These are phyloP conservation scores for Suillus bovinus DNA, from an alignment of 768 basidiomycete species.

Conservation along the genomic window DNA sequence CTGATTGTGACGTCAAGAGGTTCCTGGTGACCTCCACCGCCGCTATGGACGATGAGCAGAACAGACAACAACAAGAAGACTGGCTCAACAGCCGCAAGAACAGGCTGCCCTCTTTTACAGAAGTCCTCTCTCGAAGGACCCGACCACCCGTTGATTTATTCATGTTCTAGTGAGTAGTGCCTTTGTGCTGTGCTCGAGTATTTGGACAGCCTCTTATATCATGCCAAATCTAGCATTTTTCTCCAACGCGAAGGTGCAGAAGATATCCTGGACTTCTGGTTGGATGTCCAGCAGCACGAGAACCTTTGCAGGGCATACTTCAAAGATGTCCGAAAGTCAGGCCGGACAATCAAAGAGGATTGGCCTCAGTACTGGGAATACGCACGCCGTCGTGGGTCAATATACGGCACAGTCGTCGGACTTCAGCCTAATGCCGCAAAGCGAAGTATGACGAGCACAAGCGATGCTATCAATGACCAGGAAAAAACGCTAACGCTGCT, in stretches of 20 bases:
- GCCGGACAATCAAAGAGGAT: slow-evolving; percentile 89
- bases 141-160: slow-evolving; percentile 96
- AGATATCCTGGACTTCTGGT: slow-evolving; percentile 97
- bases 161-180: slow-evolving; percentile 89
- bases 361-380: slow-evolving; percentile 99
- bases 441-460: slow-evolving; percentile 82
- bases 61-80: slow-evolving; percentile 62
- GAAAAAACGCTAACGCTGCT: slow-evolving; percentile 55
- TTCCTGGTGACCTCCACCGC: slow-evolving; percentile 2
- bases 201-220: neutral
- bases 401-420: slow-evolving; percentile 89
- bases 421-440: slow-evolving; percentile 63
- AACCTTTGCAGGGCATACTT: slow-evolving; percentile 98
- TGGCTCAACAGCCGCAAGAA: slow-evolving; percentile 71
- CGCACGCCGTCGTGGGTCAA: slow-evolving; percentile 87
- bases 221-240: slow-evolving; percentile 64
- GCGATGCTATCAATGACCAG: slow-evolving; percentile 65
- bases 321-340: slow-evolving; percentile 96
- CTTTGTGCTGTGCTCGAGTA: neutral
- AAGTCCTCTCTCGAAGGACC: slow-evolving; percentile 89
- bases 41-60: slow-evolving; percentile 57
- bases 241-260: slow-evolving; percentile 94
- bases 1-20: slow-evolving; percentile 12
- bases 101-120: slow-evolving; percentile 83
- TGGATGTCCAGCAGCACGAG: slow-evolving; percentile 99